Percentiles rank a stretch among this genome's conserved stretches.
phyloP scores from a whole-genome alignment of 2,329 filamentous ascomycete genomes.

The Triangularia verruculosa region DNA sequence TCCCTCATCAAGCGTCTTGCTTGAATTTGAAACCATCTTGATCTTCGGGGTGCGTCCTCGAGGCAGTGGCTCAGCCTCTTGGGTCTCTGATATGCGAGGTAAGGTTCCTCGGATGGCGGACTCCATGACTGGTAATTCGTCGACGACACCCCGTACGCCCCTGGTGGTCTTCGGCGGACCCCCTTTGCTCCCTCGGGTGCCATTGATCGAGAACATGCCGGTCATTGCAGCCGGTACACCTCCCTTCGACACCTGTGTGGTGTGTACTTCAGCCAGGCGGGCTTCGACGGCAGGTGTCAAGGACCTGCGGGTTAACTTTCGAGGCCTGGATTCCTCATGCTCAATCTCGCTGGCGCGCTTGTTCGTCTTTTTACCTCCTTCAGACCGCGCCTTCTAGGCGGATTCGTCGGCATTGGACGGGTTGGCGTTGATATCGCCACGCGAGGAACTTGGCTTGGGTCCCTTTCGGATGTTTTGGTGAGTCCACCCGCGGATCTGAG shows the following conservation, averaged over 20 bases:
- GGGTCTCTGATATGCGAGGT: not conserved
- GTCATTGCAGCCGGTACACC: not conserved
- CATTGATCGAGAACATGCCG: not conserved
- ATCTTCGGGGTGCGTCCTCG: not conserved
- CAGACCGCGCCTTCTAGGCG: constrained; percentile 7
- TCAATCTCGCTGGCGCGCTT: not conserved
- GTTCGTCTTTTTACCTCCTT: not conserved
- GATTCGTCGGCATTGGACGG: constrained; percentile 1
- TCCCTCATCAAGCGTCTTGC: not conserved
- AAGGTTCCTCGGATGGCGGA: not conserved
- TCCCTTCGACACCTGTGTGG: not conserved
- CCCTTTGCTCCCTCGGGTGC: not conserved
- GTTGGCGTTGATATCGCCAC: not conserved
- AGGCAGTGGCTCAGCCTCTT: not conserved
- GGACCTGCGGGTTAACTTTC: not conserved
- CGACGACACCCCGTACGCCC: not conserved
- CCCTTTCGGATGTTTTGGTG: constrained; percentile 40
- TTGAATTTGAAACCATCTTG: not conserved
- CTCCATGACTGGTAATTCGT: not conserved
- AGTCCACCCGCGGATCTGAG: constrained; percentile 57
- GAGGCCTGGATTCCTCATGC: not conserved
- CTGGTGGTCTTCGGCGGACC: not conserved
- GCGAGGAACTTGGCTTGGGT: constrained; percentile 23
- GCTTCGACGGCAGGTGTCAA: not conserved
- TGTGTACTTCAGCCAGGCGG: not conserved